phyloP scores from a whole-genome alignment of 306 rosid genomes.

The Crotalaria pallida region DNA sequence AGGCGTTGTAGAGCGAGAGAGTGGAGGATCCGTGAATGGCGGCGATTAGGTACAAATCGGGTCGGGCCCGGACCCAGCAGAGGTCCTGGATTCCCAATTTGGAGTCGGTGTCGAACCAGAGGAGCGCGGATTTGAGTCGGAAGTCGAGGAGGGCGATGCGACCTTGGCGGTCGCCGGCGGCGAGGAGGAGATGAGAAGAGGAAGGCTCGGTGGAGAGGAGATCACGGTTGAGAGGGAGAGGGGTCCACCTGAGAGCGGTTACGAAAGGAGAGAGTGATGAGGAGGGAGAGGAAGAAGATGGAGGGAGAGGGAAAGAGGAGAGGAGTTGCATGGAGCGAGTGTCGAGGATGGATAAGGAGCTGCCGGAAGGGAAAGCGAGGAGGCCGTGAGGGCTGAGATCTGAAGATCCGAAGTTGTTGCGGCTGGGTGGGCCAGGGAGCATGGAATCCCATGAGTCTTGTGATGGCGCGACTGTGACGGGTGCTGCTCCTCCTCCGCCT shows the following conservation, averaged over 20 bases:
- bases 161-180: slow-evolving; percentile 87
- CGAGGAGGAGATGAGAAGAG: slow-evolving; percentile 79
- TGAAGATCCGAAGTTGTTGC: slow-evolving; percentile 89
- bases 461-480: too few species aligned
- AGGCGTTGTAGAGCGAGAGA: slow-evolving; percentile 52
- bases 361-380: slow-evolving; percentile 81
- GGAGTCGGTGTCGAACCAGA: slow-evolving; percentile 72
- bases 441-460: slow-evolving; percentile 70
- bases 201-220: slow-evolving; percentile 85
- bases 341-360: slow-evolving; percentile 80
- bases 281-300: slow-evolving; percentile 43
- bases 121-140: slow-evolving; percentile 48
- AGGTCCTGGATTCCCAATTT: slow-evolving; percentile 70
- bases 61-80: slow-evolving; percentile 81
- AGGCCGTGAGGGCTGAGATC: slow-evolving; percentile 79
- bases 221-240: slow-evolving; percentile 68
- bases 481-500: background rate
- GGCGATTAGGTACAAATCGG: slow-evolving; percentile 60
- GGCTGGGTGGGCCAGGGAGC: slow-evolving; percentile 92
- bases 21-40: slow-evolving; percentile 68
- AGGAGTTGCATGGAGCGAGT: slow-evolving; percentile 77
- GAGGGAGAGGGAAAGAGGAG: slow-evolving; percentile 68
- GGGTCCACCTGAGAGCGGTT: slow-evolving; percentile 87
- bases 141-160: slow-evolving; percentile 81
- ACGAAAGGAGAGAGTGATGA: slow-evolving; percentile 70